Conservation (phyloP, 2,329 filamentous ascomycete genomes). For the Cryphonectria carpinicola region DNA sequence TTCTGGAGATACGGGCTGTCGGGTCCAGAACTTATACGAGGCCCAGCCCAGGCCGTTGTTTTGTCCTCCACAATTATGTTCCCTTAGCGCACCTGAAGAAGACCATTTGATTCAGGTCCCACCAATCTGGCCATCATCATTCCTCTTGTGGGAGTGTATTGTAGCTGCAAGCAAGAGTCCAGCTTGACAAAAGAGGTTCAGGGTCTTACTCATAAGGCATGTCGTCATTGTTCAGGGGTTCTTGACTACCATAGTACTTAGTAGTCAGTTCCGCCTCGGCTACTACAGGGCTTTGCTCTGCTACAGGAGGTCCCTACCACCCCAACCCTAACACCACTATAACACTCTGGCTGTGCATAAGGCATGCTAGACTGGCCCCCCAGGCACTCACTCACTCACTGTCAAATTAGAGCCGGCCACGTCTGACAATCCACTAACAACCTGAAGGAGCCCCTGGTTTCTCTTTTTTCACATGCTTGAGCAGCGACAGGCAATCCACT, state of each 20-base stretch:
- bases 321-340: neutral
- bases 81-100: neutral
- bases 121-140: neutral
- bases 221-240: constrained; percentile 5
- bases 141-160: neutral
- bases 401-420: neutral
- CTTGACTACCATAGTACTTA: too few relatives aligned
- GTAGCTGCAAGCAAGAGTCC: neutral
- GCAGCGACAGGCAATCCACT: neutral
- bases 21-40: constrained; percentile 7
- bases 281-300: neutral
- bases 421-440: neutral
- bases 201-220: neutral
- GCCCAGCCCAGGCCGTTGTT: neutral
- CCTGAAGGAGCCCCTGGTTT: neutral
- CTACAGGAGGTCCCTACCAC: neutral
- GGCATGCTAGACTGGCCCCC: neutral
- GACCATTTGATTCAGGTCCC: neutral
- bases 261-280: too few relatives aligned
- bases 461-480: neutral
- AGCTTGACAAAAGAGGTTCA: neutral
- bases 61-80: neutral
- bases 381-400: neutral
- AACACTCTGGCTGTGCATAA: neutral
- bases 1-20: constrained; percentile 3